A percentile compares a stretch with the other conserved stretches of the same genome.
Evolutionary conservation across 2,329 filamentous ascomycete species (phyloP).

Genomic region (Achaetomium macrosporum): DNA sequence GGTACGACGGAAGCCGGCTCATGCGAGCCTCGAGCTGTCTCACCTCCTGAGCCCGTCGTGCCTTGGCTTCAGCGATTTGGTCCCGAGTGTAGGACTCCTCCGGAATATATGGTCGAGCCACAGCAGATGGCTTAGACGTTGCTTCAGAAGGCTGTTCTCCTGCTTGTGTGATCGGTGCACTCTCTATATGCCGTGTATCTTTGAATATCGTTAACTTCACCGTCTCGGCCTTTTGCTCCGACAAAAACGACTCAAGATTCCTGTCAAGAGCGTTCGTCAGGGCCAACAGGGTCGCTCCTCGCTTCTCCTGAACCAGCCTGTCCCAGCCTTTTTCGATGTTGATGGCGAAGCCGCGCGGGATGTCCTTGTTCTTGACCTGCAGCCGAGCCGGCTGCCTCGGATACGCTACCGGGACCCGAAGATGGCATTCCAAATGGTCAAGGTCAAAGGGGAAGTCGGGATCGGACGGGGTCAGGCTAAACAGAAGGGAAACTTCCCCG

Average conservation of each 20-base stretch:
- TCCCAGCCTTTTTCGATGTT: constrained; percentile 74
- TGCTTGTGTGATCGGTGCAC: constrained; percentile 5
- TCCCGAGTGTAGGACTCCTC: constrained; percentile 50
- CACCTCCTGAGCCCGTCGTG: constrained; percentile 58
- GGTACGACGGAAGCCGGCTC: constrained; percentile 59
- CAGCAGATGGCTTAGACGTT: constrained; percentile 3
- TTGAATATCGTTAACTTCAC: constrained; percentile 61
- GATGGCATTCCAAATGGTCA: constrained; percentile 58
- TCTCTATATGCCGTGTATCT: constrained; percentile 46
- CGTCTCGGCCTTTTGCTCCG: constrained; percentile 64
- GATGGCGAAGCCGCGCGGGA: constrained; percentile 62
- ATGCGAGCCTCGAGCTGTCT: constrained; percentile 71
- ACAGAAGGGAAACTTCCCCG: constrained; percentile 52
- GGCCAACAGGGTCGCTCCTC: constrained; percentile 54
- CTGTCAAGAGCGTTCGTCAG: constrained; percentile 67
- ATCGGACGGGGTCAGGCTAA: constrained; percentile 67
- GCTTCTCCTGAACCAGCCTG: constrained; percentile 50
- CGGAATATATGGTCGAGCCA: constrained; percentile 32
- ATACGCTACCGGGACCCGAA: constrained; percentile 60
- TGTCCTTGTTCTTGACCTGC: constrained; percentile 45
- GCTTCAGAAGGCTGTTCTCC: background rate
- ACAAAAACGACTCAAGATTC: constrained; percentile 63
- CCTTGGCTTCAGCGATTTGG: constrained; percentile 57
- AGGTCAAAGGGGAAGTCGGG: constrained; percentile 80
- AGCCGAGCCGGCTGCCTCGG: constrained; percentile 54